Base-by-base conservation (phyloP, 495 filamentous ascomycete species). In the Physcia stellaris region DNA sequence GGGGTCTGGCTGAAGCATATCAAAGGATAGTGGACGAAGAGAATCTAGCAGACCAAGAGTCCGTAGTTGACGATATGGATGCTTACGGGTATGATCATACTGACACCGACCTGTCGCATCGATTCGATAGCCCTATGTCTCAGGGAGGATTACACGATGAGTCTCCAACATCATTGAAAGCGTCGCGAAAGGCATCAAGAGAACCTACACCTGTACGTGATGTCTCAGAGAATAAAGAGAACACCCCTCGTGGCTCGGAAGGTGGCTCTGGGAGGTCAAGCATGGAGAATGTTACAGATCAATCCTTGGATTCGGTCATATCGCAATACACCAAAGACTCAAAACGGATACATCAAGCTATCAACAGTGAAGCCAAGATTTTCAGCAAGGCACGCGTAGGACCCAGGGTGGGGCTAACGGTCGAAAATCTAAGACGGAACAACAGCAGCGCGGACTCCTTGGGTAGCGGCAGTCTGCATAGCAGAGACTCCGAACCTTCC, bases 351-450 rank as follows among this genome's bases (percentile, higher is more conserved):
- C 54, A 52, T 51, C 56, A 62, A 15, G 63, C 59, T 9, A 61
- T 64, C 6, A 56, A 58, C 32, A 63, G 50, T 36, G 56, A 56
- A 26, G 60, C 62, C 2, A 63, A 66, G 11, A 54, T 67, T 7
- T 63, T 72, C 43, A 68, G 61, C 46, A 68, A 55, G 40, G 58
- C 59, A 18, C 54, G 53, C n/a, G 45, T 55, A 13, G 62, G 61
- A 6, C 45, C 45, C 7, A 53, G 49, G 28, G 39, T 49, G 9
- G 52, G 53, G 6, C 52, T 67, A 23, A 66, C 60, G 6, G 57
- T 66, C 12, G 66, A 67, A 6, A 62, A 67, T 40, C 41, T 71
- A 34, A 62, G 63, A 40, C 66, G 66, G n/a, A 57, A 64, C 12
- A 50, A 45, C 13, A 37, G 40, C 30, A 47, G 46, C 13, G 50